These are phyloP conservation scores for Rutstroemia sp. DNA, from an alignment of 2,329 filamentous ascomycete species.

Conservation along the genomic window DNA sequence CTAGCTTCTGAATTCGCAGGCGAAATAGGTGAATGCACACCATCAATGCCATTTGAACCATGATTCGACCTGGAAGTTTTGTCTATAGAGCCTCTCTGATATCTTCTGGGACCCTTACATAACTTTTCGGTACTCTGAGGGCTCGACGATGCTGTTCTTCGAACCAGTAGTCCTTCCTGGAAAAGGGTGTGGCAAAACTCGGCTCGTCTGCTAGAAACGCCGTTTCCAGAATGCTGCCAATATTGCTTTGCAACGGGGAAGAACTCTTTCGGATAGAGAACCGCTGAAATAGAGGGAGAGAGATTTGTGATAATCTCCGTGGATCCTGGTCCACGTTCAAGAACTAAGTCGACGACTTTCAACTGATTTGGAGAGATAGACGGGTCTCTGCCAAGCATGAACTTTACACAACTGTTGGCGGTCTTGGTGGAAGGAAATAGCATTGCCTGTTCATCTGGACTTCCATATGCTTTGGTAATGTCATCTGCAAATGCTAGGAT, in stretches of 20 bases:
- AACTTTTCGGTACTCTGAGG: conserved; percentile 20
- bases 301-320: conserved; percentile 47
- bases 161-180: conserved; percentile 57
- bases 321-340: conserved; percentile 47
- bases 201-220: conserved; percentile 81
- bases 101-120: conserved; percentile 68
- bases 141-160: conserved; percentile 31
- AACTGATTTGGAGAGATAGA: conserved; percentile 42
- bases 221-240: conserved; percentile 95
- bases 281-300: conserved; percentile 55
- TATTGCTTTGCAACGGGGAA: conserved; percentile 81
- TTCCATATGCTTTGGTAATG: conserved; percentile 58
- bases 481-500: conserved; percentile 67
- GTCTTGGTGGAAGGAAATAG: conserved; percentile 69
- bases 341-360: conserved; percentile 53
- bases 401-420: conserved; percentile 67
- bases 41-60: conserved; percentile 9
- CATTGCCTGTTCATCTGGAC: conserved; percentile 60
- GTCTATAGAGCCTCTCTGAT: conserved; percentile 57
- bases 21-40: background rate
- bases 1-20: conserved; percentile 29
- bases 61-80: conserved; percentile 23
- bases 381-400: conserved; percentile 56
- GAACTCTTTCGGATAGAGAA: conserved; percentile 61
- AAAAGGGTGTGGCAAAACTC: conserved; percentile 80